Evolutionary conservation across 352 stramenopile genomes (phyloP).

Genomic region (Phytophthora multivora): DNA sequence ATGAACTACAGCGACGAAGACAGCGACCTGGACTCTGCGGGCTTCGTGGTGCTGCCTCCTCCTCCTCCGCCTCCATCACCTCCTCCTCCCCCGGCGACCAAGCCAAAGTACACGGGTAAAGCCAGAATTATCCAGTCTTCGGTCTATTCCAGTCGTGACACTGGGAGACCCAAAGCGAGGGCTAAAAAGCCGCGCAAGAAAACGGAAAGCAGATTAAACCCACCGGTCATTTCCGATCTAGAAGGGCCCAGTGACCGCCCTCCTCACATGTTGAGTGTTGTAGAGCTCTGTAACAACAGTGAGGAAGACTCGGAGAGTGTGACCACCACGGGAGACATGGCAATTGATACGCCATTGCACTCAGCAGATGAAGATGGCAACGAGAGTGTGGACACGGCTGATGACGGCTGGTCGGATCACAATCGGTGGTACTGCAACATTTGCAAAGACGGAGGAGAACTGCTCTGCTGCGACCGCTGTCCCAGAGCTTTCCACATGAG

Average conservation of each 20-base stretch:
- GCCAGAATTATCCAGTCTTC: conserved; percentile 38
- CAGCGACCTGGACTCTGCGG: conserved; percentile 28
- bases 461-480: conserved; percentile 93
- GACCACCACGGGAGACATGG: conserved; percentile 31
- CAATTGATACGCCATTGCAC: conserved; percentile 38
- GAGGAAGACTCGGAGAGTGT: conserved; percentile 50
- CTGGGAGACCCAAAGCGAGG: conserved; percentile 15
- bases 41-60: conserved; percentile 21
- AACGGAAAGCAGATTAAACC: conserved; percentile 11
- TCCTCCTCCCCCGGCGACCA: neutral
- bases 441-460: conserved; percentile 87
- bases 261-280: conserved; percentile 76
- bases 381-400: conserved; percentile 48
- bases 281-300: conserved; percentile 74
- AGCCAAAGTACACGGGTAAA: conserved; percentile 40
- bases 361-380: conserved; percentile 44
- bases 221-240: neutral
- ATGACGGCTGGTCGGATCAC: conserved; percentile 84
- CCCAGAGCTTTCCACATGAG: conserved; percentile 93
- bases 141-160: conserved; percentile 29
- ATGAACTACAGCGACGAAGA: conserved; percentile 37
- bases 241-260: conserved; percentile 20
- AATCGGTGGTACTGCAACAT: conserved; percentile 93
- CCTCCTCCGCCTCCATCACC: conserved; percentile 17
- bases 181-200: conserved; percentile 26